phyloP scores from a whole-genome alignment of 371 early-diverging fungal species.

The Zopfochytrium polystomum region DNA sequence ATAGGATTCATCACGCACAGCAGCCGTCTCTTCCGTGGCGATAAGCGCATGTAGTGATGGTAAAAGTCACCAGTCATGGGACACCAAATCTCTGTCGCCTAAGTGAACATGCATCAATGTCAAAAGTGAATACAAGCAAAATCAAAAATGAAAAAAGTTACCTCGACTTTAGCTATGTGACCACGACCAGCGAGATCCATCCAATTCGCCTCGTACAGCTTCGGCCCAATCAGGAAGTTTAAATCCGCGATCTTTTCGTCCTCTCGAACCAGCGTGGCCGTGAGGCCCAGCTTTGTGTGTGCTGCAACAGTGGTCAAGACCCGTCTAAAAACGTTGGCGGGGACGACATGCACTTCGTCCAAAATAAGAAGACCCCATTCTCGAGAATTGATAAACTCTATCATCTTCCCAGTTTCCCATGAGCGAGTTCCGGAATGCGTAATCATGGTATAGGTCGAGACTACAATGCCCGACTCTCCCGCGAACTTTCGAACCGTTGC shows the following conservation, averaged over 20 bases:
- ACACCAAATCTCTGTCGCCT: constrained; percentile 98
- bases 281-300: constrained; percentile 97
- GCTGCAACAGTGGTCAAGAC: constrained; percentile 93
- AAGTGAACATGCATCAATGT: background rate
- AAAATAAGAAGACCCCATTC: constrained; percentile 99
- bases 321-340: constrained; percentile 97
- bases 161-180: constrained; percentile 98
- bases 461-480: constrained; percentile 91
- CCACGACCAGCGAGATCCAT: constrained; percentile 96
- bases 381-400: constrained; percentile 84
- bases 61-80: constrained; percentile 98
- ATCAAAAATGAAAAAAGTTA: background rate
- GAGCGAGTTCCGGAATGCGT: constrained; percentile 93
- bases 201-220: constrained; percentile 99
- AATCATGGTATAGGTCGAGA: constrained; percentile 99
- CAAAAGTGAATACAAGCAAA: constrained; percentile 3
- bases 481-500: constrained; percentile 68
- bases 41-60: constrained; percentile 76
- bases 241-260: constrained; percentile 99
- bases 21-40: constrained; percentile 70
- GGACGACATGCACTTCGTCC: constrained; percentile 99
- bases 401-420: constrained; percentile 92
- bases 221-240: constrained; percentile 99
- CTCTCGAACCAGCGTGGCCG: constrained; percentile 98
- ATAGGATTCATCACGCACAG: constrained; percentile 98